Conservation (phyloP, 2,329 filamentous ascomycete species). For the Camillea tinctor region DNA sequence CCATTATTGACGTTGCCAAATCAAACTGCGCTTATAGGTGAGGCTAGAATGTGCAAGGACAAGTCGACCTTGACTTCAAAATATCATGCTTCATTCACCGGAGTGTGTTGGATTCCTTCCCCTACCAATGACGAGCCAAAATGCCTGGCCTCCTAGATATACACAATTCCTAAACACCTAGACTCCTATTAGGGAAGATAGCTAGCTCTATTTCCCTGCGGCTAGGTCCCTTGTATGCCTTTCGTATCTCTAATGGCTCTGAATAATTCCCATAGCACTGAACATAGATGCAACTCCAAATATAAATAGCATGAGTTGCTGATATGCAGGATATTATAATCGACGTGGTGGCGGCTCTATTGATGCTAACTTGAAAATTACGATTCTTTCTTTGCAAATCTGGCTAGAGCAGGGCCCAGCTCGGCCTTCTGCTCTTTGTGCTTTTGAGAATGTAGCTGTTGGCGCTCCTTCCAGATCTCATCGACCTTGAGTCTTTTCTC, state of each 20-base stretch:
- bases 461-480: constrained; percentile 73
- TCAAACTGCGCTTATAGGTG: not conserved
- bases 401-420: constrained; percentile 79
- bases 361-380: constrained; percentile 31
- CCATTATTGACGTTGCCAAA: too few species aligned
- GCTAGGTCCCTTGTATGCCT: not conserved
- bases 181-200: not conserved
- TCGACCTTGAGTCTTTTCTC: constrained; percentile 87
- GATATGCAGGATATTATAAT: not conserved
- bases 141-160: not conserved
- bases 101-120: not conserved
- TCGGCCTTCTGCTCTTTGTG: constrained; percentile 65
- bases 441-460: constrained; percentile 64
- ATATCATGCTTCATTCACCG: not conserved
- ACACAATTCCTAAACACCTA: not conserved
- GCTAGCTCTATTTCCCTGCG: not conserved
- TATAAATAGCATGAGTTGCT: not conserved
- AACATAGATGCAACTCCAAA: not conserved
- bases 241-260: not conserved
- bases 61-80: not conserved
- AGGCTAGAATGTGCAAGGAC: not conserved
- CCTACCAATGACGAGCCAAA: not conserved
- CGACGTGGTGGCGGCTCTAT: not conserved
- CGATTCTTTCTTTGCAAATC: constrained; percentile 73
- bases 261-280: not conserved